Percentiles rank a stretch among this genome's conserved stretches.
Evolutionary conservation across 371 early-diverging fungal genomes (phyloP).

Genomic region (Mucor irregularis): DNA sequence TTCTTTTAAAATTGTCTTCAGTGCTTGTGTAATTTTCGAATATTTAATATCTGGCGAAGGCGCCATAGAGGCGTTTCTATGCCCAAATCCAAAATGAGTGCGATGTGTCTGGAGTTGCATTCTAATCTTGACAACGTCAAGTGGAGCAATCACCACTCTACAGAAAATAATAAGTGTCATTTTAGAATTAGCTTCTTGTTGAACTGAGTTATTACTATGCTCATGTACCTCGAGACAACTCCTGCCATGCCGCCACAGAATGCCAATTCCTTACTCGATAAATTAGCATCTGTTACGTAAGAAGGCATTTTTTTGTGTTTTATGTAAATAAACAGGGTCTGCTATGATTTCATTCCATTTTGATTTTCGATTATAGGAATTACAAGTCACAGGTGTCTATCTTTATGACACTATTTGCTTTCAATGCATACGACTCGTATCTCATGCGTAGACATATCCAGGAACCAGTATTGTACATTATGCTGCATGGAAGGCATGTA

Average conservation of each 20-base stretch:
- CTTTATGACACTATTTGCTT: too few species aligned
- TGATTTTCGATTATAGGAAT: too few species aligned
- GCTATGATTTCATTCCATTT: too few species aligned
- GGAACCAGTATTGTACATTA: too few species aligned
- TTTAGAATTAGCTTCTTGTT: too few species aligned
- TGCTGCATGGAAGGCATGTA: too few species aligned
- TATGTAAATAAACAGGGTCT: too few species aligned
- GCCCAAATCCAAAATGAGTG: constrained; percentile 19
- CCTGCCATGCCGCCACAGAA: constrained; percentile 73
- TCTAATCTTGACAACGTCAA: constrained; percentile 93
- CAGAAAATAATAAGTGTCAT: neutral
- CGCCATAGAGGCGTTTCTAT: too few species aligned
- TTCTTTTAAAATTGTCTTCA: constrained; percentile 62
- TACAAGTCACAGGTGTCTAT: too few species aligned
- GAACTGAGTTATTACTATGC: neutral
- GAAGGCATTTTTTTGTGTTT: constrained; percentile 50
- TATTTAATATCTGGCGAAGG: constrained; percentile 46
- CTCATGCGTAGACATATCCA: too few species aligned
- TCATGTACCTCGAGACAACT: constrained; percentile 57
- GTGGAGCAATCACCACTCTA: constrained; percentile 79
- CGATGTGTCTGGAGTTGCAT: constrained; percentile 64
- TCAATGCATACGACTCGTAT: too few species aligned
- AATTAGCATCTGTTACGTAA: constrained; percentile 46
- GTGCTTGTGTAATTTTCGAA: constrained; percentile 52
- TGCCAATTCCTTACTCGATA: constrained; percentile 57